Evolutionary conservation across 1,284 basidiomycete genomes (phyloP), one percentile per base, ranked within the genome.

Genomic region (Sparassis latifolia): DNA sequence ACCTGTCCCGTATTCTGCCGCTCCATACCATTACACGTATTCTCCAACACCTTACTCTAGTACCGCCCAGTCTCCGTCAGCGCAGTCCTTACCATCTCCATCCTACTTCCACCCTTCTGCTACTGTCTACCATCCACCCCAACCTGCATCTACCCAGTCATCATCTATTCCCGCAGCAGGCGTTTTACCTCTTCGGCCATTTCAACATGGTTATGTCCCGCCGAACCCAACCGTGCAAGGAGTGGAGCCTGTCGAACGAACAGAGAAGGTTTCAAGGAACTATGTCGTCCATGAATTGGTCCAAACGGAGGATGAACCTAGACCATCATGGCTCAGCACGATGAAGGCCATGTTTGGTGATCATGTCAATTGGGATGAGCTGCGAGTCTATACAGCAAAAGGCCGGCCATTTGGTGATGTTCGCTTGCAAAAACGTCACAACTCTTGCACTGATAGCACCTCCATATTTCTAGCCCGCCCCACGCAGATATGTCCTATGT

Each of bases 301-400:
- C 2, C 82, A 84, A 54, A 57, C 64, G 1, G 67, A 75, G 30
- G 69, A 70, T 3, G 62, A 66, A 1, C 62, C 69, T 0, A 78
- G 78, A 52, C 83, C 84, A 0, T 56, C 66, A 1, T 90, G 88
- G 86, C 71, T 70, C 43, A 78, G 85, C 43, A 87, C 83, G 2
- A 90, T 89, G 83, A 64, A 73, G 9, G 82, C 85, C 1, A 72
- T 93, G 68, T 89, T 93, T 58, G 90, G 90, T 3, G 73, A 82
- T 48, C 79, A 87, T 57, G 81, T 84, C 7, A 71, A 77, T 39
- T 89, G 85, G 86, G 80, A 84, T 45, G 76, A 81, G 20, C 54
- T 87, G 27, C 79, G 75, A 53, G 82, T 84, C 1, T 86, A 78
- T 55, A 63, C 72, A 1, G 73, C 77, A 20, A 85, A 82, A 63